Percentiles rank a stretch among this genome's conserved stretches.
These are phyloP conservation scores for Botrytis squamosa DNA, from an alignment of 2,329 filamentous ascomycete genomes.

Conservation along the genomic window DNA sequence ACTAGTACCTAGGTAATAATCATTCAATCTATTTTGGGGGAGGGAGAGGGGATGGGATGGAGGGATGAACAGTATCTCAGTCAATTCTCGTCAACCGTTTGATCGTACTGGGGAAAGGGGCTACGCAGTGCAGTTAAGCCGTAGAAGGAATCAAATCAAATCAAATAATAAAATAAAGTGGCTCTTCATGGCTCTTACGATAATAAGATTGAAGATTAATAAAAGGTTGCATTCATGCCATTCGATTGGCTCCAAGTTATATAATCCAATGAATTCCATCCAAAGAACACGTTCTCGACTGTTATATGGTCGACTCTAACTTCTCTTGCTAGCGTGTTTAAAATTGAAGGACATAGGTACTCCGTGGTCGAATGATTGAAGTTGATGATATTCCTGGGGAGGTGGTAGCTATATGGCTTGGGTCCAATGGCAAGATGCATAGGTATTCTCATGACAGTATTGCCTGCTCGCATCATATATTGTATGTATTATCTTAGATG, in stretches of 20 bases:
- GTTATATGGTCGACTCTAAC: background rate
- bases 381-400: background rate
- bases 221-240: background rate
- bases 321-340: background rate
- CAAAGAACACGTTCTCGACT: constrained; percentile 12
- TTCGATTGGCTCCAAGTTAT: background rate
- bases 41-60: background rate
- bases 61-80: too few relatives aligned
- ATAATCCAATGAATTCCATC: background rate
- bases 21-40: background rate
- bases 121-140: background rate
- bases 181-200: background rate
- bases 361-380: background rate
- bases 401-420: background rate
- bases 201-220: constrained; percentile 2
- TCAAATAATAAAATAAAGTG: background rate
- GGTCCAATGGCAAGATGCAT: background rate
- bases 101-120: background rate
- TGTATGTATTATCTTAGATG: background rate
- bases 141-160: background rate
- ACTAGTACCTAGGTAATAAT: too few relatives aligned
- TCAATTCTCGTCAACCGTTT: too few relatives aligned
- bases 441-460: background rate
- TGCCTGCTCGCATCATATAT: background rate
- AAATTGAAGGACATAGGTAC: background rate